Evolutionary conservation across 352 stramenopile genomes (phyloP).

Genomic region (Halophytophthora polymorphica): DNA sequence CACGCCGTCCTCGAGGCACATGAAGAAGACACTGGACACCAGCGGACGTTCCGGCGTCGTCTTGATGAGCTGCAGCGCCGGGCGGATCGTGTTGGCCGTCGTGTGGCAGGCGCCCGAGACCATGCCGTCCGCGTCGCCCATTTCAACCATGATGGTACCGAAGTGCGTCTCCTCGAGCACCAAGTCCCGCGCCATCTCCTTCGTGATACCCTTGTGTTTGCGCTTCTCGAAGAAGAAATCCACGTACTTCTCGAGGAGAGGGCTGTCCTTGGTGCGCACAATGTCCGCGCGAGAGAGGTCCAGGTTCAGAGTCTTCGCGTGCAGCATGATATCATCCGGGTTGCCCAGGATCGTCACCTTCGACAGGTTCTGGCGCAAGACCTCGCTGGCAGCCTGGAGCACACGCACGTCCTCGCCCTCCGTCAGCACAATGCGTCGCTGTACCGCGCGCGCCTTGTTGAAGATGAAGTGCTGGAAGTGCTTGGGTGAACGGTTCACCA

Average conservation of each 20-base stretch:
- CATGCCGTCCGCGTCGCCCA: conserved; percentile 80
- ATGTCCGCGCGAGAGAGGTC: conserved; percentile 63
- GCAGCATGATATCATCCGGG: conserved; percentile 58
- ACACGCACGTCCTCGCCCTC: conserved; percentile 82
- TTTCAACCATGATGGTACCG: conserved; percentile 84
- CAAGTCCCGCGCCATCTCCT: conserved; percentile 48
- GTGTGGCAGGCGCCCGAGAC: conserved; percentile 83
- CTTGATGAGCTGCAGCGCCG: conserved; percentile 88
- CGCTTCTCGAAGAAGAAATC: conserved; percentile 68
- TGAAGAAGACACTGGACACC: conserved; percentile 87
- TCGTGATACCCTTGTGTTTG: conserved; percentile 82
- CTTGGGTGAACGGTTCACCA: conserved; percentile 70
- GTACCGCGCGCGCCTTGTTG: conserved; percentile 60
- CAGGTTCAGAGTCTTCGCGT: conserved; percentile 64
- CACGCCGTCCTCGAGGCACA: conserved; percentile 81
- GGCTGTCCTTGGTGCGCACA: conserved; percentile 46
- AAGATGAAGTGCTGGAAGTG: conserved; percentile 87
- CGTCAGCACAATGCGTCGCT: conserved; percentile 82
- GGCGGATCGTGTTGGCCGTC: conserved; percentile 86
- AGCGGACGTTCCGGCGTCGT: conserved; percentile 57
- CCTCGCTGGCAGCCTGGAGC: conserved; percentile 74
- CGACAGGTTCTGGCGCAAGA: conserved; percentile 57
- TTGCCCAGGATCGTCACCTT: conserved; percentile 80
- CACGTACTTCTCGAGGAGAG: conserved; percentile 56
- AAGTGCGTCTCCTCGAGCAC: conserved; percentile 78